Base-by-base conservation (phyloP, 495 filamentous ascomycete genomes). In the Apiosordaria backusii region DNA sequence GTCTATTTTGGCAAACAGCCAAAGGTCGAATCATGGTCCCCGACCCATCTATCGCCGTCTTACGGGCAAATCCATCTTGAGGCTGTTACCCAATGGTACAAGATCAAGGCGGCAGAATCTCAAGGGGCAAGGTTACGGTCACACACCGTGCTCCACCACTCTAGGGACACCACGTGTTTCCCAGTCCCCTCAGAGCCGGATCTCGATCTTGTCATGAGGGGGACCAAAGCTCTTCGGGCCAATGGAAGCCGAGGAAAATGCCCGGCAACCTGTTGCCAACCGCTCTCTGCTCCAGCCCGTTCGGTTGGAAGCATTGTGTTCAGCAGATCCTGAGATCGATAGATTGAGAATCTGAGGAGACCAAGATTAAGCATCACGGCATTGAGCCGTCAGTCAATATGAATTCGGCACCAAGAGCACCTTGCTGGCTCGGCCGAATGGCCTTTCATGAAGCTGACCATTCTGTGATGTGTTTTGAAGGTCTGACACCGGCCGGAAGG, bases 91-190 rank as follows among this genome's bases (percentile, higher is more conserved):
- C 35, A 45, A 7, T 45, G 10, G 35, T 45, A 61, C 59, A 61
- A 61, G 59, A 61, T 61, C 59, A 61, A 59, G 24, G 26, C 27
- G 59, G 59, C 59, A 61, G 24, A 27, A 61, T 61, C 59, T 61
- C 35, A 45, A 45, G 10, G 26, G 26, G 18, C 59, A 45, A 61
- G 59, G 29, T 27, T 35, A 15, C n/a, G 18, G 26, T 27, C 19
- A 19, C 16, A 61, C n/a, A 7, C 25, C 25, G 21, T 40, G 18
- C 29, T 27, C 26, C 59, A 35, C 59, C 59, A 61, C 24, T 61
- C 59, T 25, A 61, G 59, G 59, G n/a, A 61, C 19, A 29, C 59
- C 59, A 61, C 59, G 59, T 61, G 59, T 61, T 61, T 61, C 57
- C 57, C 26, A 19, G 24, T 40, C 16, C 27, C 24, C n/a, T 19